phyloP scores from a whole-genome alignment of 2,329 filamentous ascomycete species.

The Cercospora beticola region DNA sequence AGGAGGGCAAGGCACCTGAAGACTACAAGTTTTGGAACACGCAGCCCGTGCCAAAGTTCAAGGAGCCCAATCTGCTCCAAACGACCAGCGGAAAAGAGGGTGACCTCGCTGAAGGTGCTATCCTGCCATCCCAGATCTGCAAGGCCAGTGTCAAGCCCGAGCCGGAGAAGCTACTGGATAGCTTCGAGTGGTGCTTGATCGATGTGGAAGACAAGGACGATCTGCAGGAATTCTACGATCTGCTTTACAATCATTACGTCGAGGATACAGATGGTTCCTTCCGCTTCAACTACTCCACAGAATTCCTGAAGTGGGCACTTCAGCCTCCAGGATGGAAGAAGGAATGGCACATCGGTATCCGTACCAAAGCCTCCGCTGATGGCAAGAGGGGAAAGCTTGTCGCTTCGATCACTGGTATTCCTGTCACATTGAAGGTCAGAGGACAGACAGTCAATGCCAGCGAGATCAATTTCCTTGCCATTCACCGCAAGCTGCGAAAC shows the following conservation, averaged over 20 bases:
- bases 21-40: conserved; percentile 97
- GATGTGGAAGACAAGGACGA: conserved; percentile 75
- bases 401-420: conserved; percentile 93
- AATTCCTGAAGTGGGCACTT: conserved; percentile 90
- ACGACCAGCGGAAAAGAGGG: conserved; percentile 48
- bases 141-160: conserved; percentile 54
- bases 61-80: conserved; percentile 41
- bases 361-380: conserved; percentile 52
- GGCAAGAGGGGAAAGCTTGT: conserved; percentile 81
- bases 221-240: conserved; percentile 85
- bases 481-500: conserved; percentile 94
- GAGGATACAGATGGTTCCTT: conserved; percentile 98
- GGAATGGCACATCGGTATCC: conserved; percentile 93
- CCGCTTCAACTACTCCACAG: conserved; percentile 89
- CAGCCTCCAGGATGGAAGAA: conserved; percentile 92
- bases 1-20: conserved; percentile 38
- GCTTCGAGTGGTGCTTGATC: conserved; percentile 93
- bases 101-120: conserved; percentile 72
- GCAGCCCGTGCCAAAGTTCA: conserved; percentile 88
- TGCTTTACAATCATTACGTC: conserved; percentile 92
- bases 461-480: conserved; percentile 97
- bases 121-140: conserved; percentile 75
- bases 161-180: conserved; percentile 70
- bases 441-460: conserved; percentile 72
- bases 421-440: conserved; percentile 77